A percentile compares a stretch with the other conserved stretches of the same genome.
These are phyloP conservation scores for Ilex aquifolium DNA, from an alignment of 257 asterid genomes.

Conservation along the genomic window DNA sequence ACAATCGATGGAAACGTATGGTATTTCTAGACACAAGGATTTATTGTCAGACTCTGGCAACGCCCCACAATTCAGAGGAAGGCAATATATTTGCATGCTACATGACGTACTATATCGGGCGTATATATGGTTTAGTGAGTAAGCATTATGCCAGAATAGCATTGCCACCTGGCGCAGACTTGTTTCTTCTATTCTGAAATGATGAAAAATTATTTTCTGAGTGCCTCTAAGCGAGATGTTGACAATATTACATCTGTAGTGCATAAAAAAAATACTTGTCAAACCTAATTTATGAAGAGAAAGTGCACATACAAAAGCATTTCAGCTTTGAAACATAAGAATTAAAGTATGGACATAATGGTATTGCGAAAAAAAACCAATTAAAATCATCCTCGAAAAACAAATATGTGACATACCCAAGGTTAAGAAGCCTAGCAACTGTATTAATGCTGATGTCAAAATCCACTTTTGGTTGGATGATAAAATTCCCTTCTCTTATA, in stretches of 20 bases:
- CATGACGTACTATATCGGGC: no score
- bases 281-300: background rate
- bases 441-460: slow-evolving; percentile 98
- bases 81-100: background rate
- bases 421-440: slow-evolving; percentile 94
- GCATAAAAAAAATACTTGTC: background rate
- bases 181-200: no score
- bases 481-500: slow-evolving; percentile 86
- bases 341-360: background rate
- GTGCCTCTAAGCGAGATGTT: background rate
- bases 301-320: background rate
- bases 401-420: slow-evolving; percentile 62
- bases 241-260: background rate
- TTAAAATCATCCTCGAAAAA: background rate
- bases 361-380: background rate
- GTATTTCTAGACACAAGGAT: no score
- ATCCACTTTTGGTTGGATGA: slow-evolving; percentile 98
- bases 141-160: no score
- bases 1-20: no score
- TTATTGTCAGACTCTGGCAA: no score
- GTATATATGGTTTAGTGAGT: no score
- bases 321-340: background rate
- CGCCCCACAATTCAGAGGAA: no score
- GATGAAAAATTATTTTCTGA: no score
- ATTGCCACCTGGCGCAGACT: no score